phyloP scores from a whole-genome alignment of 192 early-diverging fungal species.

The Mycoemilia scoparia region DNA sequence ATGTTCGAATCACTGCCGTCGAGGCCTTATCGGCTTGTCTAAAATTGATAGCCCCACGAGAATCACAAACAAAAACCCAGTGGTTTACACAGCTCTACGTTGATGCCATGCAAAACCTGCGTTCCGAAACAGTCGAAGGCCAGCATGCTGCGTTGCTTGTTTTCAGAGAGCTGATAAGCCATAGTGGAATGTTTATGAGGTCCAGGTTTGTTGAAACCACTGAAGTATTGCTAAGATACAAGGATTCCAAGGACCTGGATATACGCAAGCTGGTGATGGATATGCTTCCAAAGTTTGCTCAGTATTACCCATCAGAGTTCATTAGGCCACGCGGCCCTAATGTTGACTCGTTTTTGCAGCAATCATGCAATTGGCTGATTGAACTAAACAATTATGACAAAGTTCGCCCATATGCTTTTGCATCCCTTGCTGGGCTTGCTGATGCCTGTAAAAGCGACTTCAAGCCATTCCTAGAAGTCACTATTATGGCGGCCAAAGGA shows the following conservation, averaged over 20 bases:
- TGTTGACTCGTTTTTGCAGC: slow-evolving; percentile 42
- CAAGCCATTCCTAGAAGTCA: slow-evolving; percentile 59
- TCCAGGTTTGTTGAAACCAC: slow-evolving; percentile 54
- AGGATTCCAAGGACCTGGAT: slow-evolving; percentile 56
- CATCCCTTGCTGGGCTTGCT: slow-evolving; percentile 73
- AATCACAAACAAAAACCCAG: slow-evolving; percentile 33
- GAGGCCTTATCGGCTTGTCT: slow-evolving; percentile 63
- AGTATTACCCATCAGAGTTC: slow-evolving; percentile 57
- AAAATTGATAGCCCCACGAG: slow-evolving; percentile 58
- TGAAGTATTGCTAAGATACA: slow-evolving; percentile 56
- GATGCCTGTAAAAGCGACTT: slow-evolving; percentile 60
- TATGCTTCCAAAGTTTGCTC: slow-evolving; percentile 66
- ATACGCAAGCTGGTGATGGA: slow-evolving; percentile 68
- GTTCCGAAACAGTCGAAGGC: slow-evolving; percentile 47
- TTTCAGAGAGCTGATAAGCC: slow-evolving; percentile 56
- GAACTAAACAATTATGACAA: slow-evolving; percentile 40
- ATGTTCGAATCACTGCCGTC: slow-evolving; percentile 64
- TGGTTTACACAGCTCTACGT: slow-evolving; percentile 72
- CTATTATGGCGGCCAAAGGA: slow-evolving; percentile 58
- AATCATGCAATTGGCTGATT: slow-evolving; percentile 56
- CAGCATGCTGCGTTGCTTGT: slow-evolving; percentile 77
- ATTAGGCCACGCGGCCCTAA: slow-evolving; percentile 8
- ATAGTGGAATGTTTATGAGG: slow-evolving; percentile 76
- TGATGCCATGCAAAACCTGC: slow-evolving; percentile 57
- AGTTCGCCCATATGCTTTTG: slow-evolving; percentile 41